These are phyloP conservation scores for Pseudovirgaria hyperparasitica DNA, from an alignment of 2,329 filamentous ascomycete species.

Conservation along the genomic window DNA sequence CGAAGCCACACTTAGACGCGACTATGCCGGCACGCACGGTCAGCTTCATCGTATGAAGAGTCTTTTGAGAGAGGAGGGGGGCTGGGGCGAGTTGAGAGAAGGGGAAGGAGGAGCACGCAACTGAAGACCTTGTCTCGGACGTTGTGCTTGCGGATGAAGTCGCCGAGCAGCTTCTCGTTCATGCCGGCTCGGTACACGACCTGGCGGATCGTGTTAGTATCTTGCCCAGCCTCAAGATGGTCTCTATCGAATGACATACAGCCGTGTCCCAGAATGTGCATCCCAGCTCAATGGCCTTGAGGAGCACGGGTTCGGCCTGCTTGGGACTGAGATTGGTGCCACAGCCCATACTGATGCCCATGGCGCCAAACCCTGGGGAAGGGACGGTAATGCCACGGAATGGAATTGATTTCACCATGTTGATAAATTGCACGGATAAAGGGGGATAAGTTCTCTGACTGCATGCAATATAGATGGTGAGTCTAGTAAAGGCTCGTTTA, in stretches of 20 bases:
- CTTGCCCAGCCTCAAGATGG: neutral
- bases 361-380: slow-evolving; percentile 41
- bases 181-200: slow-evolving; percentile 12
- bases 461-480: too few species aligned
- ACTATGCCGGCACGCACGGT: too few species aligned
- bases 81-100: neutral
- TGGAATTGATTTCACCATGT: slow-evolving; percentile 12
- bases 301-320: slow-evolving; percentile 36
- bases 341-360: slow-evolving; percentile 37
- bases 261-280: slow-evolving; percentile 40
- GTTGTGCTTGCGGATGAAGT: slow-evolving; percentile 15
- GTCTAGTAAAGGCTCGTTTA: too few species aligned
- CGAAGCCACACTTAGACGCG: slow-evolving; percentile 15
- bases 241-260: slow-evolving; percentile 6
- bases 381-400: slow-evolving; percentile 26
- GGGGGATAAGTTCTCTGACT: too few species aligned
- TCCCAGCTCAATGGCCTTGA: slow-evolving; percentile 37
- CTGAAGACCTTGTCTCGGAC: slow-evolving; percentile 13
- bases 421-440: too few species aligned
- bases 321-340: slow-evolving; percentile 27
- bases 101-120: slow-evolving; percentile 2
- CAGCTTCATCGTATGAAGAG: too few species aligned
- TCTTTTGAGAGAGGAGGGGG: too few species aligned
- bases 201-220: slow-evolving; percentile 2
- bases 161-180: slow-evolving; percentile 16